A percentile compares a stretch with the other conserved stretches of the same genome.
phyloP scores from a whole-genome alignment of 306 rosid genomes.

The Argentina anserina region DNA sequence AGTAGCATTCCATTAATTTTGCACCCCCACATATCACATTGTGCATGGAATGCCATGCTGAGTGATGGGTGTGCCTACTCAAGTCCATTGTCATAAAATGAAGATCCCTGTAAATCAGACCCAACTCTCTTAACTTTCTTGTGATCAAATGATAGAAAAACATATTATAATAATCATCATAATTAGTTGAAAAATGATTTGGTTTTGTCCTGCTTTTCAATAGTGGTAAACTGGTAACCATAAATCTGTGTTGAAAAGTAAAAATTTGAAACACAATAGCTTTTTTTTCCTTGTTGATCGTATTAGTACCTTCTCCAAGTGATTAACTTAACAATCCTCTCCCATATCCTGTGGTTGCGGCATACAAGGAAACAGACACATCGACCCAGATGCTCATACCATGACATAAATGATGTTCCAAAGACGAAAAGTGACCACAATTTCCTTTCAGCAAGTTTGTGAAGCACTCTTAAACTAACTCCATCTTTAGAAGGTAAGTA shows the following conservation, averaged over 20 bases:
- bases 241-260: no score
- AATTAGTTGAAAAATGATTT: no score
- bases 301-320: constrained; percentile 47
- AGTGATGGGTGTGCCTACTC: constrained; percentile 80
- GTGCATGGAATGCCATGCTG: constrained; percentile 89
- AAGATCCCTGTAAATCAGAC: constrained; percentile 38
- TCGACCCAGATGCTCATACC: constrained; percentile 88
- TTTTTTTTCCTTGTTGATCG: not conserved
- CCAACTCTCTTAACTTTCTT: not conserved
- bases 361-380: constrained; percentile 59
- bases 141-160: not conserved
- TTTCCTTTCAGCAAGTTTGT: constrained; percentile 48
- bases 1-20: constrained; percentile 42
- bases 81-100: constrained; percentile 45
- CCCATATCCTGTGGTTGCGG: constrained; percentile 78
- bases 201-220: no score
- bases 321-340: constrained; percentile 43
- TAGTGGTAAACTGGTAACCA: no score
- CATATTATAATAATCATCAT: no score
- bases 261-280: no score
- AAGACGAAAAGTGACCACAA: constrained; percentile 67
- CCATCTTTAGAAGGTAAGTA: constrained; percentile 49
- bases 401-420: constrained; percentile 69
- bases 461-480: constrained; percentile 44
- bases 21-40: constrained; percentile 83